Evolutionary conservation across 2,329 filamentous ascomycete species (phyloP).

Genomic region (Diaporthe aspalathi): DNA sequence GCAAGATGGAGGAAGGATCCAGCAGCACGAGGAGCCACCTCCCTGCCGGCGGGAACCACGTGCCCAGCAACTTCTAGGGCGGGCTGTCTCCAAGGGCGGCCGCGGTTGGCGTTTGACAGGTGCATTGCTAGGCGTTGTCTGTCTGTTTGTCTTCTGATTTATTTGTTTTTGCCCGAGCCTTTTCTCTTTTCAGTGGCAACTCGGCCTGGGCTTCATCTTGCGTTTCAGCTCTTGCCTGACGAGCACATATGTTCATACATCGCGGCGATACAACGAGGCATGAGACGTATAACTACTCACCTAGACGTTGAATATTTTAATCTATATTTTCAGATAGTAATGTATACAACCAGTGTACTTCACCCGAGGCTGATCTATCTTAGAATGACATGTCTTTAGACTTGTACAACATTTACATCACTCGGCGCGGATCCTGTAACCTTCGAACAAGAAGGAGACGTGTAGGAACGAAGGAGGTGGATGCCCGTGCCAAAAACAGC

Average conservation of each 20-base stretch:
- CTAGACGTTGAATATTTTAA: slow-evolving; percentile 8
- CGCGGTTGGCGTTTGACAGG: background rate
- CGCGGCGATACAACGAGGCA: background rate
- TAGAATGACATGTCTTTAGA: no score
- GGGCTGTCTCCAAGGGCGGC: background rate
- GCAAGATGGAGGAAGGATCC: slow-evolving; percentile 36
- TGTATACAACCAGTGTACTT: background rate
- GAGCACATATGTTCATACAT: background rate
- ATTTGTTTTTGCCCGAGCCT: no score
- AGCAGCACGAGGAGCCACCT: slow-evolving; percentile 32
- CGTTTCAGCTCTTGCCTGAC: background rate
- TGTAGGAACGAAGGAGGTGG: background rate
- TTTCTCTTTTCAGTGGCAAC: background rate
- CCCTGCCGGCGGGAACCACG: slow-evolving; percentile 5
- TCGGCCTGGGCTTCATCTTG: background rate
- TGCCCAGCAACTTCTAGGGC: slow-evolving; percentile 30
- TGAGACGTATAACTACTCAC: background rate
- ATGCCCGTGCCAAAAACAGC: background rate
- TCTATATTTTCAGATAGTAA: background rate
- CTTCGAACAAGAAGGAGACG: background rate
- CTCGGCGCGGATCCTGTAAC: background rate
- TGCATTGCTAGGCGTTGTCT: slow-evolving; percentile 15
- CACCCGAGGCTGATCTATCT: no score
- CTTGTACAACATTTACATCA: background rate
- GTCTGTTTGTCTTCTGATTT: background rate